Percentiles rank a stretch among this genome's conserved stretches.
Evolutionary conservation across 148 eudicot species (phyloP).

Genomic region (Dianthus caryophyllus): DNA sequence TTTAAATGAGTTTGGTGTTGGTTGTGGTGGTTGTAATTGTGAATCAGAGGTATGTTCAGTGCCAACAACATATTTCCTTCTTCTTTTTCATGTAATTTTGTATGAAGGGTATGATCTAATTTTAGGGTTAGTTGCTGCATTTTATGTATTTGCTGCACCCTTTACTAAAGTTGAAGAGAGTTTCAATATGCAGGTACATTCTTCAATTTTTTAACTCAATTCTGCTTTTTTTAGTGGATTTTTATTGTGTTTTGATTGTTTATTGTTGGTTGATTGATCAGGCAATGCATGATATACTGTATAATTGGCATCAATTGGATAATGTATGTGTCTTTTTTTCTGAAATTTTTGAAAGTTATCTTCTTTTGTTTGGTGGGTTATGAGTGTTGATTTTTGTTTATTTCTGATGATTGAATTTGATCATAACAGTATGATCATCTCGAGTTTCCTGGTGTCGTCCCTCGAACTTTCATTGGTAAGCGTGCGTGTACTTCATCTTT

Average conservation of each 20-base stretch:
- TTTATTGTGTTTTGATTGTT: conserved; percentile 17
- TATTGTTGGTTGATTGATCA: conserved; percentile 20
- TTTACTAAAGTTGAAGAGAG: conserved; percentile 99
- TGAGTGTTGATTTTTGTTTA: conserved; percentile 9
- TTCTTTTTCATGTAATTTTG: neutral
- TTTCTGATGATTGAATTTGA: neutral
- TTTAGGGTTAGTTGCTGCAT: conserved; percentile 78
- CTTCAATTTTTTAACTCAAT: too few species aligned
- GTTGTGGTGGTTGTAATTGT: too few species aligned
- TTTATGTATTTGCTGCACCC: conserved; percentile 75
- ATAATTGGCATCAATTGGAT: conserved; percentile 66
- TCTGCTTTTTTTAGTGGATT: conserved; percentile 4
- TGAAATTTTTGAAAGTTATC: too few species aligned
- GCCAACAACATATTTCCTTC: too few species aligned
- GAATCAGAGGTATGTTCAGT: too few species aligned
- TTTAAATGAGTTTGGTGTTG: too few species aligned
- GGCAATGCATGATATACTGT: conserved; percentile 97
- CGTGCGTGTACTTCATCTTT: neutral
- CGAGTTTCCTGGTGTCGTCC: conserved; percentile 98
- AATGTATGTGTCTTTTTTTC: conserved; percentile 39
- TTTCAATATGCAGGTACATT: conserved; percentile 84
- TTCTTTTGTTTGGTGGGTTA: neutral
- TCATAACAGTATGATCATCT: conserved; percentile 83
- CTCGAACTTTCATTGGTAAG: conserved; percentile 89
- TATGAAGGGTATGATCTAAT: conserved; percentile 74